phyloP scores from a whole-genome alignment of 2,329 filamentous ascomycete species.

The Ophiostoma perfectum region DNA sequence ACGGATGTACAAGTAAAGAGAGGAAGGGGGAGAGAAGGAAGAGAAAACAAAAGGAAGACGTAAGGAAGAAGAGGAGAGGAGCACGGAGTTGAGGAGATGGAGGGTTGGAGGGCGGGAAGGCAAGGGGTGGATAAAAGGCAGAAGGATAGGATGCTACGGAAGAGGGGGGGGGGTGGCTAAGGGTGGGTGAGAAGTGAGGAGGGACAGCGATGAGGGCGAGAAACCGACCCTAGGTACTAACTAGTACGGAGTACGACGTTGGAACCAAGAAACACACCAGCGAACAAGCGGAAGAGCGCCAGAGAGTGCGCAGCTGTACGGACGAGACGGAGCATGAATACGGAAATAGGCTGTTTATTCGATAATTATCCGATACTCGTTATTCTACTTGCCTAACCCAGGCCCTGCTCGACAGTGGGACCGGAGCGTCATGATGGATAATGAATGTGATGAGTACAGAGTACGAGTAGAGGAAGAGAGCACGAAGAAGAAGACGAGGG shows the following conservation, averaged over 20 bases:
- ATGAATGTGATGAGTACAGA: background rate
- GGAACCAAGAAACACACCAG: background rate
- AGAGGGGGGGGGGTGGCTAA: background rate
- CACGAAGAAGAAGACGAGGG: background rate
- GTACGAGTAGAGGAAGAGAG: background rate
- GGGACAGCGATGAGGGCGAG: background rate
- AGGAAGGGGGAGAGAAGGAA: constrained; percentile 4
- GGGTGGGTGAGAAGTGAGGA: background rate
- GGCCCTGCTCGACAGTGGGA: constrained; percentile 1
- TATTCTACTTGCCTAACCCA: constrained; percentile 5
- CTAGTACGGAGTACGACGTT: background rate
- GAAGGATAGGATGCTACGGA: background rate
- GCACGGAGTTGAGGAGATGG: background rate
- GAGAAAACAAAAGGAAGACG: constrained; percentile 14
- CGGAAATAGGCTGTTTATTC: background rate
- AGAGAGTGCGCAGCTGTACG: background rate
- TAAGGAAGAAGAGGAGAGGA: background rate
- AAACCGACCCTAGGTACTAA: background rate
- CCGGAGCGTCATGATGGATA: background rate
- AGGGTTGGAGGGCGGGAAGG: too few species aligned
- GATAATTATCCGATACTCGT: background rate
- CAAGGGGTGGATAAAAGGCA: background rate
- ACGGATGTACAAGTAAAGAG: background rate
- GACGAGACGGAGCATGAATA: background rate
- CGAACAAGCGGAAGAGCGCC: background rate